Evolutionary conservation across 176 grass and related monocot species (phyloP), one percentile per base, ranked within the genome.

Genomic region (Pontederia paniculata): DNA sequence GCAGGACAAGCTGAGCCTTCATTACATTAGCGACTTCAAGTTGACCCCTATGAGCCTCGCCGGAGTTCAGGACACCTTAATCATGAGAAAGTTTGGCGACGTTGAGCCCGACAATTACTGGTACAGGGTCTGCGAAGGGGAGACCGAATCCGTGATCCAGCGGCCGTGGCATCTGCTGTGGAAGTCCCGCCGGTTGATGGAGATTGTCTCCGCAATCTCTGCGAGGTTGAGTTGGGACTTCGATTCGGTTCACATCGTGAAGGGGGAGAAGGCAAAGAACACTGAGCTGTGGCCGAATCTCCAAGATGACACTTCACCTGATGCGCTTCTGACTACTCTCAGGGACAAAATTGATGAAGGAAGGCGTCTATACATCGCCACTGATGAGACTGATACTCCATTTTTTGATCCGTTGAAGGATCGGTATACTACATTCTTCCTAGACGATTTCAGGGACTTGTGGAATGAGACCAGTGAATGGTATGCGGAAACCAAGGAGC

Each of bases 381-480:
- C 64, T 5, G 18, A 67, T 4, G 64, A 54, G 48, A 48, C 50
- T 9, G 28, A 67, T 20, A 67, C 50, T 25, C 21, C 48, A 15
- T 67, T 54, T 17, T 67, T 67, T 19, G 64, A 67, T 54, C 64
- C 64, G 49, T 50, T 67, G 17, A 67, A 67, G 64, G 64, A 67
- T 9, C 52, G 53, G 48, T 67, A 67, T 12, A 67, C 50, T 7
- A 54, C 64, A 19, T 53, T 42, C 28, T 53, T 67, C 64, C 64
- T 67, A 14, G 28, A 54, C 16, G 64, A 67, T 31, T 67, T 67
- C 64, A 67, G 43, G 16, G 50, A 54, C 20, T 54, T 67, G 50
- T 67, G 64, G 64, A 54, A 67, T 44, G 64, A 54, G 11, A 67
- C 48, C 10, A 67, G 64, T 21, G 64, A 67, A 17, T 67, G 64